These are phyloP conservation scores for Acacia concinna DNA, from an alignment of 331 rosid species.

Conservation along the genomic window DNA sequence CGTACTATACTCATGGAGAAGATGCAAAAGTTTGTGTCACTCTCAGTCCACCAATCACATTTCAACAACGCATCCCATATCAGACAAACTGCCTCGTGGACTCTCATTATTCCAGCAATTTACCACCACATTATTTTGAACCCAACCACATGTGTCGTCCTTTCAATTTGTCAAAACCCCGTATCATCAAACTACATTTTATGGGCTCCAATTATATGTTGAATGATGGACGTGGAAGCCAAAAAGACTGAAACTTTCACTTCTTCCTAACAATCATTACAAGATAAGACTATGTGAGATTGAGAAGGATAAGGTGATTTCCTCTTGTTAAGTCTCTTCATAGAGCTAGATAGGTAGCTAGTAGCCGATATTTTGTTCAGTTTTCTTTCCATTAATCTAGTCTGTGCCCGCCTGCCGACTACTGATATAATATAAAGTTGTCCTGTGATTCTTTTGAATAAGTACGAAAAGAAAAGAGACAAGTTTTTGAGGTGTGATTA, in stretches of 20 bases:
- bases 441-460: neutral
- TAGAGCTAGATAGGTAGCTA: neutral
- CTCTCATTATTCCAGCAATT: neutral
- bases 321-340: neutral
- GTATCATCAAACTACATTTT: neutral
- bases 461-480: slow-evolving; percentile 28
- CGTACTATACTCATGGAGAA: neutral
- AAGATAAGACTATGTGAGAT: neutral
- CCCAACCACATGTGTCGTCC: neutral
- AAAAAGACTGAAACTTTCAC: neutral
- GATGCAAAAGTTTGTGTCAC: neutral
- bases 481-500: slow-evolving; percentile 11
- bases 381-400: neutral
- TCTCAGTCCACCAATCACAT: neutral
- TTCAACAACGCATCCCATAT: neutral
- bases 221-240: neutral
- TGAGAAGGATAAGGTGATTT: neutral
- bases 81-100: neutral
- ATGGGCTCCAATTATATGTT: neutral
- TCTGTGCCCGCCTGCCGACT: neutral
- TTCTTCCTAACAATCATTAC: neutral
- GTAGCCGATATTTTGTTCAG: neutral
- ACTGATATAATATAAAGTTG: neutral
- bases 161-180: neutral
- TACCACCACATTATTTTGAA: neutral